Evolutionary conservation across 2,329 filamentous ascomycete species (phyloP).

Genomic region (Fusarium staphyleae): DNA sequence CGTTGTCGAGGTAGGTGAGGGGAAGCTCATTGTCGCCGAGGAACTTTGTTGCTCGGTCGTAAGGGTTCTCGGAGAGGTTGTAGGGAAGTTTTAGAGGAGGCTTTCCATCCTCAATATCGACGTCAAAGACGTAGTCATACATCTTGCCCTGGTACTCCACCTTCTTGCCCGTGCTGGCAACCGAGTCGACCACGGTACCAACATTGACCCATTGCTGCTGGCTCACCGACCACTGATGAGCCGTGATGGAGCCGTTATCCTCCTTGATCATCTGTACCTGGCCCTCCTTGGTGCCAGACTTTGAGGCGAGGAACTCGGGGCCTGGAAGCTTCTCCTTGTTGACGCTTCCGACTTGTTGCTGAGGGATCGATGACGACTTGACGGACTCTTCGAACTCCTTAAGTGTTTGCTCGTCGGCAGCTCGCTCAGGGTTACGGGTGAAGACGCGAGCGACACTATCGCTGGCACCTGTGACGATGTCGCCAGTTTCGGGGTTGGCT

Average conservation of each 20-base stretch:
- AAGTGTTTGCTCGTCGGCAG: slow-evolving; percentile 72
- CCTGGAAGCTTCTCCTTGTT: slow-evolving; percentile 93
- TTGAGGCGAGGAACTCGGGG: slow-evolving; percentile 81
- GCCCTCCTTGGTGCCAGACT: slow-evolving; percentile 92
- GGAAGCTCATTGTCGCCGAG: slow-evolving; percentile 88
- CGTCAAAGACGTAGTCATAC: slow-evolving; percentile 96
- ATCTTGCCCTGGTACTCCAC: slow-evolving; percentile 81
- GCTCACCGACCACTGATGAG: slow-evolving; percentile 82
- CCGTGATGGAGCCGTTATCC: slow-evolving; percentile 79
- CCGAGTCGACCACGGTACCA: slow-evolving; percentile 92
- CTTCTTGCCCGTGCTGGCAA: slow-evolving; percentile 81
- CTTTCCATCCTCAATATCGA: slow-evolving; percentile 94
- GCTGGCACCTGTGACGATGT: slow-evolving; percentile 93
- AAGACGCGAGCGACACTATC: slow-evolving; percentile 88
- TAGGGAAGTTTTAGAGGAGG: slow-evolving; percentile 93
- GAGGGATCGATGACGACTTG: slow-evolving; percentile 83
- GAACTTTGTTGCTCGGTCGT: slow-evolving; percentile 90
- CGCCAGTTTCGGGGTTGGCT: slow-evolving; percentile 80
- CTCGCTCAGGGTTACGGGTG: slow-evolving; percentile 71
- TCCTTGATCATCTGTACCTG: slow-evolving; percentile 93
- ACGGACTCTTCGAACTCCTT: slow-evolving; percentile 83
- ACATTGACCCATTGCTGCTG: slow-evolving; percentile 83
- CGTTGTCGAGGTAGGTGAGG: slow-evolving; percentile 85
- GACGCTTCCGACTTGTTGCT: slow-evolving; percentile 81
- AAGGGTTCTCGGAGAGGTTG: slow-evolving; percentile 91